These are phyloP conservation scores for Nakazawaea peltata DNA, from an alignment of 805 yeast species.

Conservation along the genomic window DNA sequence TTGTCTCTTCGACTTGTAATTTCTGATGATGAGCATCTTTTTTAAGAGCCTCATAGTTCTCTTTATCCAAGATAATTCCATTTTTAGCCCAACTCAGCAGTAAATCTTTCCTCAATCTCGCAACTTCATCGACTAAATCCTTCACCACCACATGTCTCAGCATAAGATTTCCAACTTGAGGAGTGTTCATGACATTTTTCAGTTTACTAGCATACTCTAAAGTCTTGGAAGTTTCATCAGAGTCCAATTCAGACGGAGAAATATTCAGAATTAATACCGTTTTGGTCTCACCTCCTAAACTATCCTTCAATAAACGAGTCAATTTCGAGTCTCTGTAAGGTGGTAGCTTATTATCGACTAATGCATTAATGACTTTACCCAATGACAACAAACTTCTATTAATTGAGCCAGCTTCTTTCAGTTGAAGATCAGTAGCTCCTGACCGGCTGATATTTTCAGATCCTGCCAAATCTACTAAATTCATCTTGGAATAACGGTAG, in stretches of 20 bases:
- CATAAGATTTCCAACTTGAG: constrained; percentile 38
- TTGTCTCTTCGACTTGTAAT: constrained; percentile 40
- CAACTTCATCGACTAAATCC: constrained; percentile 38
- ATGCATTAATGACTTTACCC: constrained; percentile 79
- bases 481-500: constrained; percentile 29
- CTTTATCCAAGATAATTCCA: constrained; percentile 57
- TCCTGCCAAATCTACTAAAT: constrained; percentile 91
- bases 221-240: constrained; percentile 44
- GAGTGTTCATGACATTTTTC: constrained; percentile 41
- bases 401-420: constrained; percentile 89
- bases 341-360: constrained; percentile 61
- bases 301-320: constrained; percentile 68
- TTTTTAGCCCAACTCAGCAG: constrained; percentile 54
- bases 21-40: constrained; percentile 40
- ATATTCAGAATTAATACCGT: constrained; percentile 85
- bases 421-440: constrained; percentile 81
- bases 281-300: constrained; percentile 80
- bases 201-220: constrained; percentile 52
- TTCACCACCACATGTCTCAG: constrained; percentile 35
- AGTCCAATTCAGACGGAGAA: constrained; percentile 49
- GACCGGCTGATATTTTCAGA: constrained; percentile 83
- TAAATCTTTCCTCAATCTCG: constrained; percentile 41
- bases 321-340: constrained; percentile 75
- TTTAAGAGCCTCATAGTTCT: constrained; percentile 45
- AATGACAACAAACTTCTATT: constrained; percentile 82